Conservation (phyloP, 257 asterid species). For the Salvia splendens region DNA sequence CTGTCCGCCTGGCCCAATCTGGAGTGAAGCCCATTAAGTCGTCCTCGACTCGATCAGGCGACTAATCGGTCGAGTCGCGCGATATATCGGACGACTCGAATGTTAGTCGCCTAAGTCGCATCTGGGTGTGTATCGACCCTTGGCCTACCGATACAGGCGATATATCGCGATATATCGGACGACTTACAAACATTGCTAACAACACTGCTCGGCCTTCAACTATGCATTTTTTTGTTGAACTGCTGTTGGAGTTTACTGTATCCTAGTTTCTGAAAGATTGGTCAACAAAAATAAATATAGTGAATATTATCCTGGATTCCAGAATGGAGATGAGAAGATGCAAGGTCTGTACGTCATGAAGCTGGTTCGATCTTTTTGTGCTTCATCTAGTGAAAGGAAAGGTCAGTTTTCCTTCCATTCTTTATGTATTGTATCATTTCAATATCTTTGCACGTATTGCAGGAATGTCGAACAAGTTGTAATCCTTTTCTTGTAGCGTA, state of each 20-base stretch:
- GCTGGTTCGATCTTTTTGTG: conserved; percentile 89
- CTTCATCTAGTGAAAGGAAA: conserved; percentile 56
- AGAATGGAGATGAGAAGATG: conserved; percentile 84
- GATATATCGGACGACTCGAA: too few species aligned
- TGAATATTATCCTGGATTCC: conserved; percentile 34
- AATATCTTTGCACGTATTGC: neutral
- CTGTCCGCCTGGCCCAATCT: too few species aligned
- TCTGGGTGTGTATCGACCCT: too few species aligned
- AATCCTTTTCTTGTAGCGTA: neutral
- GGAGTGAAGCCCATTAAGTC: too few species aligned
- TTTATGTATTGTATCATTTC: conserved; percentile 2
- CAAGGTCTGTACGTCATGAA: conserved; percentile 80
- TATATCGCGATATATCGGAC: too few species aligned
- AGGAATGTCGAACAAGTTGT: conserved; percentile 3
- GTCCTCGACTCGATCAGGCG: too few species aligned
- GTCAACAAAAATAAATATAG: conserved; percentile 12
- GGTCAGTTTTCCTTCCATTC: conserved; percentile 39
- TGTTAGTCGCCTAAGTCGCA: too few species aligned
- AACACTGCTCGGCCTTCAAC: neutral
- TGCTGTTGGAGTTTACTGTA: neutral
- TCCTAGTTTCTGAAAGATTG: conserved; percentile 21
- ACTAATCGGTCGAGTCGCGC: too few species aligned
- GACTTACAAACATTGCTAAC: too few species aligned
- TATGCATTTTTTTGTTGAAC: neutral
- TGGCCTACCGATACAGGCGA: too few species aligned